Evolutionary conservation across 139 green algal genomes (phyloP).

Genomic region (Gonium pectorale): DNA sequence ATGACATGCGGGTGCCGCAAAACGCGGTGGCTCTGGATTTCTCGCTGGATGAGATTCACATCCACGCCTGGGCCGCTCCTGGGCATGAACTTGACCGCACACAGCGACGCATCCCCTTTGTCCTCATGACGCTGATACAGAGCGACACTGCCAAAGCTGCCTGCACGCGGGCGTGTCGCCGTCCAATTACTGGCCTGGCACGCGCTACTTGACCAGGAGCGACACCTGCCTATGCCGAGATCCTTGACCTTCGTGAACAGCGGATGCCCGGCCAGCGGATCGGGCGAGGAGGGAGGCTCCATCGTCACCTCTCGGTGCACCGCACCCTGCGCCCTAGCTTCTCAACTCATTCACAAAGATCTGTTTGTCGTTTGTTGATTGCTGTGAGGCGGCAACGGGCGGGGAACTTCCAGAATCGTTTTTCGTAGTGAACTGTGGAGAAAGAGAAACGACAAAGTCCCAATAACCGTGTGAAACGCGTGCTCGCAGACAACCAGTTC

Average conservation of each 20-base stretch:
- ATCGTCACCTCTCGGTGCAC: neutral
- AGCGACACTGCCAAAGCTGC: slow-evolving; percentile 36
- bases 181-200: neutral
- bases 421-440: no score
- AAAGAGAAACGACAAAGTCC: no score
- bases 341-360: no score
- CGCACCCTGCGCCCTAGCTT: no score
- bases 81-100: slow-evolving; percentile 36
- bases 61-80: slow-evolving; percentile 31
- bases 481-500: no score
- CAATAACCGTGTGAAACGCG: no score
- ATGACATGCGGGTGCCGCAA: slow-evolving; percentile 89
- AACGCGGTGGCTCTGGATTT: slow-evolving; percentile 34
- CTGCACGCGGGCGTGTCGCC: neutral
- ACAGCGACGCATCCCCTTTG: neutral
- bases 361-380: no score
- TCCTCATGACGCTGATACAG: slow-evolving; percentile 24
- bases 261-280: neutral
- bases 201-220: neutral
- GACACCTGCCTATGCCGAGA: slow-evolving; percentile 5
- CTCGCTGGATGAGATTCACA: slow-evolving; percentile 17
- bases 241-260: slow-evolving; percentile 32
- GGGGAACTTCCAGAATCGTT: no score
- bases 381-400: no score
- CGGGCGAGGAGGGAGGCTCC: neutral